Conservation (phyloP, 192 early-diverging fungal species). For the Coemansia sp. region DNA sequence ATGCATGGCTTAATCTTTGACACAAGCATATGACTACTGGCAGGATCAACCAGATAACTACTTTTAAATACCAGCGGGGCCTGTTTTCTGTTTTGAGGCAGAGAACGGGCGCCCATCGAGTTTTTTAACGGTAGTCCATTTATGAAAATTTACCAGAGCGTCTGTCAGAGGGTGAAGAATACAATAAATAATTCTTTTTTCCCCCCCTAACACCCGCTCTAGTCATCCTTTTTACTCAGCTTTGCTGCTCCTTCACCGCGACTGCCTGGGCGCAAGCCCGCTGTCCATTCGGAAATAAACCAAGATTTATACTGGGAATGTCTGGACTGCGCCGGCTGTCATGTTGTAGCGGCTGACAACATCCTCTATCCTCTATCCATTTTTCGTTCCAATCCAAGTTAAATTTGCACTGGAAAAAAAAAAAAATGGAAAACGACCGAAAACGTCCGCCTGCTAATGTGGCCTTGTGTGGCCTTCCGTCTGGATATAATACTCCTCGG, state of each 20-base stretch:
- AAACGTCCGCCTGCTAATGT: not conserved
- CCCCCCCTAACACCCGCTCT: not conserved
- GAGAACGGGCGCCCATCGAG: not conserved
- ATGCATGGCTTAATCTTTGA: conserved; percentile 80
- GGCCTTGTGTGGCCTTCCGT: not conserved
- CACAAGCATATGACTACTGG: conserved; percentile 78
- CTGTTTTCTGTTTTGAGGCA: no score
- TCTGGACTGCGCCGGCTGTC: not conserved
- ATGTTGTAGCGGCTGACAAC: conserved; percentile 4
- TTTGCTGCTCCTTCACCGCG: conserved; percentile 6
- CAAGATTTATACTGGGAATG: not conserved
- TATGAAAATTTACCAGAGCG: no score
- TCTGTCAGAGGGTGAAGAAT: not conserved
- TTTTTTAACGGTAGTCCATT: not conserved
- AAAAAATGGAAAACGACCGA: not conserved
- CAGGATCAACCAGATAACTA: conserved; percentile 74
- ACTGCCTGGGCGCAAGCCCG: not conserved
- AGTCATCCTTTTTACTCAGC: conserved; percentile 1
- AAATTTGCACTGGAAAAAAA: no score
- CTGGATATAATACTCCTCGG: not conserved
- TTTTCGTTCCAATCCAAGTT: no score
- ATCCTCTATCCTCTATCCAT: not conserved
- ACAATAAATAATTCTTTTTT: not conserved
- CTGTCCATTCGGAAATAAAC: no score
- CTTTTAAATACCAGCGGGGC: not conserved